Base-by-base conservation (phyloP, 495 filamentous ascomycete genomes). In the Tuber indicum region DNA sequence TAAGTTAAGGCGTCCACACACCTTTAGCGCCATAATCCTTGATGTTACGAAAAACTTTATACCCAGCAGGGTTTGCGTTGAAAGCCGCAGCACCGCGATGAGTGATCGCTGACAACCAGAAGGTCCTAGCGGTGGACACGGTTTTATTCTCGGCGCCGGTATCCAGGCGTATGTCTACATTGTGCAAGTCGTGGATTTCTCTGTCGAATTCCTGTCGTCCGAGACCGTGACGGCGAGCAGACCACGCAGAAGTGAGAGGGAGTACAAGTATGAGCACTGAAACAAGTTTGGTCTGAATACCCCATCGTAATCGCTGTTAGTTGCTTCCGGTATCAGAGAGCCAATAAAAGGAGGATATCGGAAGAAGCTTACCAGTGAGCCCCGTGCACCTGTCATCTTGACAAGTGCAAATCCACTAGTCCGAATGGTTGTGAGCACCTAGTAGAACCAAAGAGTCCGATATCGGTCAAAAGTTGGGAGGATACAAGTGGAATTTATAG, bases 41-140 rank as follows among this genome's bases (percentile, higher is more conserved):
- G 43, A 98, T 94, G 83, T 98, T 96, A 62, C 94, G 92, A 84
- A 90, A 97, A 36, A 97, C 87, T 83, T 93, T 88, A 84, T 93
- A 96, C 75, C 72, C 74, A 71, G 81, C 76, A 32, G 85, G 81
- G 43, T 86, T 84, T 46, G 84, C 84, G 76, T 88, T 90, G 82
- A 91, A 96, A 14, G 90, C 89, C 43, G 90, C 88, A 0, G 84
- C 85, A 46, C 93, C 94, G 78, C 93, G 90, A 26, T 91, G 91
- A 70, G 90, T 83, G 81, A 97, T 92, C 77, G 85, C 86, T 52
- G 88, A 87, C 72, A 96, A 85, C 95, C 95, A 98, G 47, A 76
- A 80, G 58, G 58, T 36, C 26, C 14, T 8, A 66, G 58, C 14
- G 26, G 26, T 17, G 4, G 26, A 66, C 6, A 2, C 26, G 26